Evolutionary conservation across 2,329 filamentous ascomycete genomes (phyloP).

Genomic region (Chaetomium strumarium): DNA sequence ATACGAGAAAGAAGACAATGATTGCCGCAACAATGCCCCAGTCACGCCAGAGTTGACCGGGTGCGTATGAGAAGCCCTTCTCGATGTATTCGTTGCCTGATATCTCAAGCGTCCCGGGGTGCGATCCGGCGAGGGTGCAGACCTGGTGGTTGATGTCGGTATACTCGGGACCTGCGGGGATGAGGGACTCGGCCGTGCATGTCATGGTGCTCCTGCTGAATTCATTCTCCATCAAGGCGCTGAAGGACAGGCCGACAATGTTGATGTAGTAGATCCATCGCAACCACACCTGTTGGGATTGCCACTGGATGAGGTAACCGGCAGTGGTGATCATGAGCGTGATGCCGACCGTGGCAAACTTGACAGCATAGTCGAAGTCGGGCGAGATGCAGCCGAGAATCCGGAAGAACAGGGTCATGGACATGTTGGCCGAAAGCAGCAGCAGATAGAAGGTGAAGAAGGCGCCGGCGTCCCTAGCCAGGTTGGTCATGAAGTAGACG

Average conservation of each 20-base stretch:
- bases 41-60: constrained; percentile 70
- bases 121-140: constrained; percentile 71
- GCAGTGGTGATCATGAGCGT: constrained; percentile 76
- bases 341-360: constrained; percentile 72
- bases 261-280: constrained; percentile 81
- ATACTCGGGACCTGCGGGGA: constrained; percentile 68
- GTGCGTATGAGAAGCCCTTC: constrained; percentile 60
- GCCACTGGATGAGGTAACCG: constrained; percentile 68
- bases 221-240: constrained; percentile 80
- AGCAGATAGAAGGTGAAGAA: constrained; percentile 75
- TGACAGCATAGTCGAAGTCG: constrained; percentile 81
- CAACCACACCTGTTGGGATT: constrained; percentile 63
- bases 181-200: constrained; percentile 61
- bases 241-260: constrained; percentile 67
- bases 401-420: constrained; percentile 73
- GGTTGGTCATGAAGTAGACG: constrained; percentile 71
- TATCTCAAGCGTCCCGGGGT: constrained; percentile 57
- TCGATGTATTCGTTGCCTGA: constrained; percentile 64
- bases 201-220: constrained; percentile 64
- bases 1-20: constrained; percentile 69
- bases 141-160: constrained; percentile 67
- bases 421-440: constrained; percentile 61
- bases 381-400: constrained; percentile 69
- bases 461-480: constrained; percentile 62
- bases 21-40: constrained; percentile 74